These are phyloP conservation scores for Erysimum pusillum DNA, from an alignment of 441 rosid genomes.

Conservation along the genomic window DNA sequence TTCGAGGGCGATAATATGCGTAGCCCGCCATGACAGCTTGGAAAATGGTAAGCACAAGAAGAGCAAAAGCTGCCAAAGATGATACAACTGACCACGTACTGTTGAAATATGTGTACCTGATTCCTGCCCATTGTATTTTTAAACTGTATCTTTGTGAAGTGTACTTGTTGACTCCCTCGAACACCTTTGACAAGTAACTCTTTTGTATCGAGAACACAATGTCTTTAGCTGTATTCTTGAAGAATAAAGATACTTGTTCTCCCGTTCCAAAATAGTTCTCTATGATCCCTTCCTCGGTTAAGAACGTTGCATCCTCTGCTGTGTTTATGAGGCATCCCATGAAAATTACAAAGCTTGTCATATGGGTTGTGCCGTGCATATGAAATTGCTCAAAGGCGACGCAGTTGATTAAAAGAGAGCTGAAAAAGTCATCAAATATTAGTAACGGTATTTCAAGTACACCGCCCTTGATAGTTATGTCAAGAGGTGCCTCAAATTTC, in stretches of 20 bases:
- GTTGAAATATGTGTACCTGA: constrained; percentile 61
- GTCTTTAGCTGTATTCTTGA: constrained; percentile 64
- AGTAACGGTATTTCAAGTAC: constrained; percentile 52
- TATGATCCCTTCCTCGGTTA: constrained; percentile 51
- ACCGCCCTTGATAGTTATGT: constrained; percentile 48
- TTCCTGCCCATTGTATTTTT: constrained; percentile 55
- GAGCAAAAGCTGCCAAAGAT: constrained; percentile 59
- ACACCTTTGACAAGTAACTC: constrained; percentile 54
- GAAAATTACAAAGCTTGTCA: constrained; percentile 61
- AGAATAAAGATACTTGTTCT: constrained; percentile 49
- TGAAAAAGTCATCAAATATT: constrained; percentile 56
- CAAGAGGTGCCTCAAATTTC: constrained; percentile 47
- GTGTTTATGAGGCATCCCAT: constrained; percentile 60
- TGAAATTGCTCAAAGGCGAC: constrained; percentile 73
- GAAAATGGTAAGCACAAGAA: constrained; percentile 56
- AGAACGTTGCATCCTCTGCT: constrained; percentile 53
- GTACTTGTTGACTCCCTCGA: constrained; percentile 54
- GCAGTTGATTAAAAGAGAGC: constrained; percentile 56
- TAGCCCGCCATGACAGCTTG: constrained; percentile 59
- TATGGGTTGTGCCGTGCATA: constrained; percentile 44
- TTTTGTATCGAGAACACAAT: constrained; percentile 52
- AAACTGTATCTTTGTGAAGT: constrained; percentile 50
- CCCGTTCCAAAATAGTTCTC: constrained; percentile 66
- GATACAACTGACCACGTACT: constrained; percentile 68
- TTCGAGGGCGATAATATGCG: not conserved